Evolutionary conservation across 495 filamentous ascomycete species (phyloP).

Genomic region (Beverwykella pulmonaria): DNA sequence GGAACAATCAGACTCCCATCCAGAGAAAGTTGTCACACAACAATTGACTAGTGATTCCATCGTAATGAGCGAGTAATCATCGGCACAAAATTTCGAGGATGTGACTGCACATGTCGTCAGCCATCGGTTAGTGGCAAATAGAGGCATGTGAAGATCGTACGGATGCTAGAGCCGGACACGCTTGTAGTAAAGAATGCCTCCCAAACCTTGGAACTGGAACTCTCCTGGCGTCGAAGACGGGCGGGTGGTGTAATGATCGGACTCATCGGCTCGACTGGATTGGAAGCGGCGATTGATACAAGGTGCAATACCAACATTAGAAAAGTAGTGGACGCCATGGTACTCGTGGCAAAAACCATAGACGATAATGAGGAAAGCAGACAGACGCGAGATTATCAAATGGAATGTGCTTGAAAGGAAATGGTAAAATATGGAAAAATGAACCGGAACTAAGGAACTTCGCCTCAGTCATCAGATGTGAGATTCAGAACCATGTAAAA

Average conservation of each 20-base stretch:
- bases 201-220: not conserved
- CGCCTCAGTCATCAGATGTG: not conserved
- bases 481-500: not conserved
- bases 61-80: not conserved
- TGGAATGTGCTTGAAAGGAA: too few relatives aligned
- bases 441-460: not conserved
- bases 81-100: not conserved
- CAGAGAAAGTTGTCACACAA: not conserved
- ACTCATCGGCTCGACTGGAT: not conserved
- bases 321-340: not conserved
- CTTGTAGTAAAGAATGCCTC: not conserved
- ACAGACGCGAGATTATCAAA: too few relatives aligned
- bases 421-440: not conserved
- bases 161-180: not conserved
- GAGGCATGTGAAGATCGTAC: too few relatives aligned
- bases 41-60: not conserved
- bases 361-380: not conserved
- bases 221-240: not conserved
- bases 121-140: too few relatives aligned
- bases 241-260: constrained; percentile 3
- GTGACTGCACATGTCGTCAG: not conserved
- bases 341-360: not conserved
- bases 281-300: not conserved
- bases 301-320: not conserved
- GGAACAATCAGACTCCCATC: not conserved